Base-by-base conservation (phyloP, 2,329 filamentous ascomycete genomes). In the Cytospora schulzeri region DNA sequence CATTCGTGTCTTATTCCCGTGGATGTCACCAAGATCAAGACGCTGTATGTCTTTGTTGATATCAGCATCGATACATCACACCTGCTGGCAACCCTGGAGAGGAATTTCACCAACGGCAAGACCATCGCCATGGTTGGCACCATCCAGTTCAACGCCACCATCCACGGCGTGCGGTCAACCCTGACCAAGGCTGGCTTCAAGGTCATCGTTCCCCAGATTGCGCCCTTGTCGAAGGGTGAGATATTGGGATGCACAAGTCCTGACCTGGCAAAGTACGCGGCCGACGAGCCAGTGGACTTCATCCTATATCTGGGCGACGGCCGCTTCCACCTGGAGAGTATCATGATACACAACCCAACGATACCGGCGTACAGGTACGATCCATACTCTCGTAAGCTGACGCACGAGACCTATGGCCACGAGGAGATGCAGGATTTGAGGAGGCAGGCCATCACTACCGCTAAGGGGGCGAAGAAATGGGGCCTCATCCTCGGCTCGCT, bases 211-310 rank as follows among this genome's bases (percentile, higher is more conserved):
- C 95, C 95, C 0, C 95, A 99, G 76, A 97, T 97, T 68, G 88
- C 91, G 38, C 96, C 95, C 0, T 78, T 99, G 6, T 96, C 91
- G 66, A 96, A 95, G 74, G 95, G 95, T 59, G 95, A 99, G 79
- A 97, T 99, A 59, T 81, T 99, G 1, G 95, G 95, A n/a, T 99
- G 95, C 76, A 99, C 95, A 9, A 96, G 93, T 0, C 95, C 95
- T 0, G 75, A 81, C 17, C 70, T 77, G 8, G 62, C 71, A 0
- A 69, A 62, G 5, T 71, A 69, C 62, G 66, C 69, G 0, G 45
- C 55, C 4, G 70, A 71, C 57, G 66, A 59, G 6, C 75, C 77
- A 31, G 86, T 93, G 26, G 91, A 96, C 73, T 78, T 92, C 68
- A 89, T 97, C 54, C 81, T 97, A 1, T 97, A 97, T 75, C 86